Percentiles rank a stretch among this genome's conserved stretches.
phyloP scores from a whole-genome alignment of 306 rosid genomes.

The Biancaea sappan region DNA sequence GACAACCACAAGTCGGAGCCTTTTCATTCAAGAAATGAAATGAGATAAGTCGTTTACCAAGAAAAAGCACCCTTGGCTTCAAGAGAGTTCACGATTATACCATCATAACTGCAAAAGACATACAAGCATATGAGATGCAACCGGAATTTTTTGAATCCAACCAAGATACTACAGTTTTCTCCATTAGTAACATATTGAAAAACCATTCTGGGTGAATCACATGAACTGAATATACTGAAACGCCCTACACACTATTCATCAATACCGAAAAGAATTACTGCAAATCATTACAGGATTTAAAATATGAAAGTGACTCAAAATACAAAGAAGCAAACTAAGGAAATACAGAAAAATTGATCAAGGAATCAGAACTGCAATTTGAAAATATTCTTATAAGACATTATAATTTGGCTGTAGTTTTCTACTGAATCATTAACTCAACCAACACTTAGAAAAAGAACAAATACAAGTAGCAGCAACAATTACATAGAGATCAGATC shows the following conservation, averaged over 20 bases:
- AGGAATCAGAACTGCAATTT: slow-evolving; percentile 9
- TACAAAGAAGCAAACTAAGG: background rate
- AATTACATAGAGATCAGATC: no score
- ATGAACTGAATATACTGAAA: background rate
- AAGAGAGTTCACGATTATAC: slow-evolving; percentile 78
- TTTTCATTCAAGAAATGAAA: slow-evolving; percentile 14
- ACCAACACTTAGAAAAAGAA: background rate
- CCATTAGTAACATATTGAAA: slow-evolving; percentile 1
- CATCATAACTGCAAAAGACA: slow-evolving; percentile 74
- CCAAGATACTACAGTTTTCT: slow-evolving; percentile 16
- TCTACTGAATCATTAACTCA: background rate
- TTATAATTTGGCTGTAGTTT: background rate
- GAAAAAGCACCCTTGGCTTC: slow-evolving; percentile 78
- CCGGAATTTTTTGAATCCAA: slow-evolving; percentile 28
- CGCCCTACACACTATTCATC: background rate
- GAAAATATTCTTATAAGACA: background rate
- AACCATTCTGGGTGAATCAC: slow-evolving; percentile 1
- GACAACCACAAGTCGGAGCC: slow-evolving; percentile 23
- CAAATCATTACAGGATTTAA: slow-evolving; percentile 1
- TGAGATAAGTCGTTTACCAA: slow-evolving; percentile 60
- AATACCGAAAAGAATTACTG: slow-evolving; percentile 1
- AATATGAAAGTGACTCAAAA: background rate
- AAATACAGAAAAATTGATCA: background rate
- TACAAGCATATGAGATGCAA: slow-evolving; percentile 32
- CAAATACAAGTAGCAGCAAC: background rate